Evolutionary conservation across 192 early-diverging fungal species (phyloP), one percentile per base, ranked within the genome.

Genomic region (Gryganskiella cystojenkinii): DNA sequence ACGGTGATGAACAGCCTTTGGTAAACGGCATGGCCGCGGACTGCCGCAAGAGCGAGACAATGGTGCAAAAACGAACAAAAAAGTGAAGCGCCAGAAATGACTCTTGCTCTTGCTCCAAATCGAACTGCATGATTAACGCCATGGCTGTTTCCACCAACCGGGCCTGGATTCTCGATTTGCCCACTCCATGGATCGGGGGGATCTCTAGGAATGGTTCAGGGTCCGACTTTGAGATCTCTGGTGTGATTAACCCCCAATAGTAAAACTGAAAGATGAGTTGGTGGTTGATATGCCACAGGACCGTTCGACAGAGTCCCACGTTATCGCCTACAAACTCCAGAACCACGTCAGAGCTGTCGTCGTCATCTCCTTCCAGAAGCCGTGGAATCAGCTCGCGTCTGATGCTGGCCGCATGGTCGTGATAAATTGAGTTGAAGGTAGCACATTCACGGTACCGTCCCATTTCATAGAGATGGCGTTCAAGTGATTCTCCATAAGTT

Each of bases 401-500:
- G n/a, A 62, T 27, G 25, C 20, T 33, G 1, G 35, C 14, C 11
- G 35, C 15, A 11, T 30, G 40, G 17, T 37, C 25, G 25, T 64
- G 34, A 25, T 64, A 45, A 27, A 58, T 53, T 19, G 62, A 71
- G 3, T 64, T 19, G 13, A 73, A 27, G 3, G 22, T 7, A 3
- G 62, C 25, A 22, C 61, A 61, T 33, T 72, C 70, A 6, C 56
- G 62, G 19, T 52, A 73, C 24, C 56, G 47, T 19, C 51, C 50
- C 31, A 34, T 57, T 4, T 64, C 27, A 24, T 57, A 51, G 1
- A 73, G 50, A 27, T 65, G 71, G 0, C 57, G 62, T 13, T 56
- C 55, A 33, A 73, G 63, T 6, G 43, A 10, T 9, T 35, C 42
- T 4, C 71, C 71, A 52, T 65, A 73, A 0, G 71, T 65, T 13